Base-by-base conservation (phyloP, 371 early-diverging fungal genomes). In the Rhizopus delemar region DNA sequence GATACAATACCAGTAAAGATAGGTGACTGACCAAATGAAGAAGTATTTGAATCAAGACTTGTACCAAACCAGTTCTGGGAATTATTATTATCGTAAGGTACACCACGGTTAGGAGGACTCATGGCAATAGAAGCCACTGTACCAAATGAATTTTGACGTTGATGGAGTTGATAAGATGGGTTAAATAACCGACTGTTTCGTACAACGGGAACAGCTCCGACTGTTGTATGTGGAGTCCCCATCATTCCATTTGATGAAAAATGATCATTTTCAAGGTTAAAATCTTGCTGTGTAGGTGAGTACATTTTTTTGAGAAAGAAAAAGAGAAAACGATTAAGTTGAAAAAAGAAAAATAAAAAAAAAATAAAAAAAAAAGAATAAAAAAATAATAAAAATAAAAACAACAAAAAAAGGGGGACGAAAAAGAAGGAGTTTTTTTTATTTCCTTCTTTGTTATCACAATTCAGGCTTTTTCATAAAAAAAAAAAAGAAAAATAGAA, bases 211-310 rank as follows among this genome's bases (percentile, higher is more conserved):
- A 70, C 65, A 53, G 70, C 73, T 34, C 71, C 71, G n/a, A 73
- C 69, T 0, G 71, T 70, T 16, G 76, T 68, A 31, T 70, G 70
- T 31, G 69, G 70, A 32, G 66, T 71, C 29, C 68, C 69, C 22
- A 58, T 33, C 16, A 48, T 57, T 8, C 53, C 31, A 38, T 36
- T 53, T 46, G 61, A 46, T 60, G 45, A 41, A 35, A 61, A 66
- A 46, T 66, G 60, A 16, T 72, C 66, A 59, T 56, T 46, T 11
- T 71, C 71, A 11, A 68, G 39, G 12, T 54, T 61, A 41, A 71
- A 74, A 5, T 68, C 66, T 54, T 71, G 74, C 45, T 74, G 71
- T 33, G 65, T 59, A 15, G 71, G 74, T 41, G 74, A 74, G 46
- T 74, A 74, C 74, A 74, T 63, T 3, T 51, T 38, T 34, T 5